These are phyloP conservation scores for Oryza australiensis DNA, from an alignment of 176 grass and related monocot species.

Conservation along the genomic window DNA sequence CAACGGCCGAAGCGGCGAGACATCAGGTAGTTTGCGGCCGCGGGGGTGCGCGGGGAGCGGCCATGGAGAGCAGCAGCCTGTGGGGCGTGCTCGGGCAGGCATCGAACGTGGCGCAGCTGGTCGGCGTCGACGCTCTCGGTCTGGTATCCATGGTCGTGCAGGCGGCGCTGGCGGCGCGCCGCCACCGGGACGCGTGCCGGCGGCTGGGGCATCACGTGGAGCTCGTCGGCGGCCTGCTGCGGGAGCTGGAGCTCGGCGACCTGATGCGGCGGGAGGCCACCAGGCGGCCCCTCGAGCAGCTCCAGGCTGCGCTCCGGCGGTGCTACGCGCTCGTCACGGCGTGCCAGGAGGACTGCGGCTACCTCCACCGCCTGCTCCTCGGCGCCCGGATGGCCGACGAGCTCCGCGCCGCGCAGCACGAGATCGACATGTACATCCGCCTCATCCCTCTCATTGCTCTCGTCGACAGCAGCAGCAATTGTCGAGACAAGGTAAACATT, in stretches of 20 bases:
- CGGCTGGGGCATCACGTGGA: slow-evolving; percentile 51
- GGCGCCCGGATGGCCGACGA: slow-evolving; percentile 43
- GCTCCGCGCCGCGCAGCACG: slow-evolving; percentile 38
- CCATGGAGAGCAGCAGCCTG: no score
- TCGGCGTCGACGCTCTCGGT: slow-evolving; percentile 61
- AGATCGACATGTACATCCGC: slow-evolving; percentile 58
- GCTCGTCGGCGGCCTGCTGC: slow-evolving; percentile 50
- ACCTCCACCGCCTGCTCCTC: slow-evolving; percentile 41
- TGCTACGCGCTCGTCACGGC: slow-evolving; percentile 48
- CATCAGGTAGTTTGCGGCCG: background rate
- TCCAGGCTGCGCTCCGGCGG: slow-evolving; percentile 31
- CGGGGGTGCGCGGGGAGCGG: no score
- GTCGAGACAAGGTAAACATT: no score
- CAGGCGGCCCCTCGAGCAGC: background rate
- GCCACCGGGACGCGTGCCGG: slow-evolving; percentile 56
- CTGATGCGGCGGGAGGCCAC: slow-evolving; percentile 49
- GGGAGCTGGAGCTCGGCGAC: slow-evolving; percentile 47
- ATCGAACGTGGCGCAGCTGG: slow-evolving; percentile 38
- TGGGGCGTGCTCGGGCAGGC: slow-evolving; percentile 27
- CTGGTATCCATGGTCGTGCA: slow-evolving; percentile 70
- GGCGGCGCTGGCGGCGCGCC: slow-evolving; percentile 50
- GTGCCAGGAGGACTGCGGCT: slow-evolving; percentile 56
- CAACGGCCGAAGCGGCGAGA: background rate
- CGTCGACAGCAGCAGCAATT: slow-evolving; percentile 26
- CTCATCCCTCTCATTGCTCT: slow-evolving; percentile 61